Conservation (phyloP, 371 early-diverging fungal genomes). For the Capniomyces stellatus region DNA sequence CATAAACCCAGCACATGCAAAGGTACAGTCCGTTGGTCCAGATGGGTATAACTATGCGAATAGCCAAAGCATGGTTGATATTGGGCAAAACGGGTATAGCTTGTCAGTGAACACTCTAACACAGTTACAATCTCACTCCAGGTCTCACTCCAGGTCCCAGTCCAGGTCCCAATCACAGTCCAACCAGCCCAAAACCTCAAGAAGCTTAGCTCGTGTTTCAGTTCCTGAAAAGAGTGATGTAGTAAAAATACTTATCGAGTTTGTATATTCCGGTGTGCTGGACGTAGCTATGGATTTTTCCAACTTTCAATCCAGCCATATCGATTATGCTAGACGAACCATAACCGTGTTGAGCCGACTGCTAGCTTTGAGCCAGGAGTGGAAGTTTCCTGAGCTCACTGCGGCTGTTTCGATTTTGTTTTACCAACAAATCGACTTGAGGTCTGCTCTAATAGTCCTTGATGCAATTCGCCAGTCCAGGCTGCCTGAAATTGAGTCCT, state of each 20-base stretch:
- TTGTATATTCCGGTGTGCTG: not conserved
- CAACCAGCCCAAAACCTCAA: not conserved
- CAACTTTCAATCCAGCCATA: not conserved
- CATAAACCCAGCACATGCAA: not conserved
- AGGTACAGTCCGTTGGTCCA: not conserved
- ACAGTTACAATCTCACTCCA: no score
- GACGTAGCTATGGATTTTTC: not conserved
- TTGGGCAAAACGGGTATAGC: not conserved
- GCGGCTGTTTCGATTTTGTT: not conserved
- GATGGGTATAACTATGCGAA: not conserved
- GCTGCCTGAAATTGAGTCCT: not conserved
- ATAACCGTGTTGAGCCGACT: not conserved
- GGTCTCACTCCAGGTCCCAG: no score
- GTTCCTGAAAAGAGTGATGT: constrained; percentile 2
- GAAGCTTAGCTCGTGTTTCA: not conserved
- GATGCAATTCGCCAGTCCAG: constrained; percentile 2
- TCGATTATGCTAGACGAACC: not conserved
- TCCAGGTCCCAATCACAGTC: no score
- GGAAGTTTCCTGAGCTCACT: not conserved
- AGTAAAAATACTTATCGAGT: not conserved
- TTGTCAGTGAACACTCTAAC: not conserved
- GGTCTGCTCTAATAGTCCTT: not conserved
- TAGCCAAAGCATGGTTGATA: not conserved
- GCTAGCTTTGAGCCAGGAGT: not conserved
- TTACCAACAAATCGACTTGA: not conserved